Evolutionary conservation across 306 rosid genomes (phyloP).

Genomic region (Cicer judaicum): DNA sequence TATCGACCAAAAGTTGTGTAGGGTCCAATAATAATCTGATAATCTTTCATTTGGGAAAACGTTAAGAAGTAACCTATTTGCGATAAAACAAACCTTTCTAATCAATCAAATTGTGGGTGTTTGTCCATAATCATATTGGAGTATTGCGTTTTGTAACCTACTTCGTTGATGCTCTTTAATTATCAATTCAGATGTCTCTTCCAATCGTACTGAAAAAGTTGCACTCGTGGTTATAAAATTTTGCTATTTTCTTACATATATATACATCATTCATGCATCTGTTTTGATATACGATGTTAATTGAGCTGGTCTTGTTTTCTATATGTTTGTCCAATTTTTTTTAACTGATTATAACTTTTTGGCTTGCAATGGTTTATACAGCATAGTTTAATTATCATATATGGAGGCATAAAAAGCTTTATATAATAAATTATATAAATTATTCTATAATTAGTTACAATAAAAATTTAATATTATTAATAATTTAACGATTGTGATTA

Average conservation of each 20-base stretch:
- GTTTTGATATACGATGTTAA: too few species aligned
- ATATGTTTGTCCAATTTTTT: too few species aligned
- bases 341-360: too few species aligned
- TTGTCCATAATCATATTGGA: neutral
- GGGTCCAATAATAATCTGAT: neutral
- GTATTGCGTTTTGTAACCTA: neutral
- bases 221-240: neutral
- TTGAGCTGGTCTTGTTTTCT: too few species aligned
- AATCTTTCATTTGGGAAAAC: neutral
- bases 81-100: neutral
- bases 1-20: neutral
- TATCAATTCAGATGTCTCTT: neutral
- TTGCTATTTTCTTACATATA: neutral
- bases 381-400: too few species aligned
- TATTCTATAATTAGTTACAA: too few species aligned
- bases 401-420: too few species aligned
- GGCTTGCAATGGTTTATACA: too few species aligned
- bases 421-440: too few species aligned
- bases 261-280: too few species aligned
- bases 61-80: neutral
- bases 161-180: neutral
- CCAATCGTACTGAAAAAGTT: neutral
- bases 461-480: too few species aligned
- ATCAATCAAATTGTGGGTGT: neutral
- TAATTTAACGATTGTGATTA: too few species aligned